Conservation (phyloP, 805 yeast genomes). For the Pichia phayaonensis region DNA sequence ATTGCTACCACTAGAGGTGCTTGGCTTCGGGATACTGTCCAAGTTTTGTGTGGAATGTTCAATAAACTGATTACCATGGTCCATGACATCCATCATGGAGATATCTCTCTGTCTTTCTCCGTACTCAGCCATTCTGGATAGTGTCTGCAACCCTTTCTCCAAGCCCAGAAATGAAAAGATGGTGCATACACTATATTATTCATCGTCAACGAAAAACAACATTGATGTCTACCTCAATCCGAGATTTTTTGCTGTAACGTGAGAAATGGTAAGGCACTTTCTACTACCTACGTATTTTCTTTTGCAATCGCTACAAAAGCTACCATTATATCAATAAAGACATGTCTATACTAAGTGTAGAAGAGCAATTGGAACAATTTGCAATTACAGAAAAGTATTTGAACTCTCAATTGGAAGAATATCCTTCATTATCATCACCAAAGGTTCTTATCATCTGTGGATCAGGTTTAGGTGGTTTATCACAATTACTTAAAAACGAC, state of each 20-base stretch:
- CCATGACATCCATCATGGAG: conserved; percentile 29
- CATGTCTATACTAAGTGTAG: background rate
- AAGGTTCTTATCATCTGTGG: conserved; percentile 82
- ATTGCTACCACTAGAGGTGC: background rate
- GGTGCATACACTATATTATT: no score
- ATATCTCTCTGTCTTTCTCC: conserved; percentile 18
- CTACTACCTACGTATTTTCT: no score
- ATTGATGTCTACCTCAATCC: background rate
- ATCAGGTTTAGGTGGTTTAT: conserved; percentile 86
- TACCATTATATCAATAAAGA: background rate
- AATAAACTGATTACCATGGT: conserved; percentile 8
- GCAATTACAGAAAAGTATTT: conserved; percentile 14
- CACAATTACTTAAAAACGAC: conserved; percentile 37
- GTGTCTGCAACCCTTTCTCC: background rate
- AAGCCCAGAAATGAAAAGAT: background rate
- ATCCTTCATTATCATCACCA: conserved; percentile 33
- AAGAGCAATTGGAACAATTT: conserved; percentile 8
- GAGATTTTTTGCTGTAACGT: no score
- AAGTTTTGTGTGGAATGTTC: conserved; percentile 4
- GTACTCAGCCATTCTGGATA: background rate
- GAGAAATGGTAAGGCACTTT: background rate
- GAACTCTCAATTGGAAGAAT: conserved; percentile 8
- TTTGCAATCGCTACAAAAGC: no score
- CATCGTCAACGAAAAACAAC: no score
- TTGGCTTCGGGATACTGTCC: background rate